Evolutionary conservation across 2,329 filamentous ascomycete genomes (phyloP).

Genomic region (Phaeophleospora eucalypticola): DNA sequence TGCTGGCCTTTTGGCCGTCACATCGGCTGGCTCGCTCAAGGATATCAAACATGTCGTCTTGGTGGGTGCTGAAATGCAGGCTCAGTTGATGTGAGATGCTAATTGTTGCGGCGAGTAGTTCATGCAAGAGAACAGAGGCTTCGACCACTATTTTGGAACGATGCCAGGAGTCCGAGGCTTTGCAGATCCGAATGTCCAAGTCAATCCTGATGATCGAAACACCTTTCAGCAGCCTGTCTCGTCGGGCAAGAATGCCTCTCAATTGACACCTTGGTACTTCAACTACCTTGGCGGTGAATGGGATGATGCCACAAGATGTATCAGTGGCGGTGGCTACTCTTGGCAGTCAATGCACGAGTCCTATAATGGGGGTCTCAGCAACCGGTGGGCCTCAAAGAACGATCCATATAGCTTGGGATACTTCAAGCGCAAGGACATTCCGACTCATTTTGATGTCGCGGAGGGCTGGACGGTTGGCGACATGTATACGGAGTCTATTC

Average conservation of each 20-base stretch:
- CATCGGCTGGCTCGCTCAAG: constrained; percentile 1
- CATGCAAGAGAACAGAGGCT: constrained; percentile 2
- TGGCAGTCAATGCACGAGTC: constrained; percentile 51
- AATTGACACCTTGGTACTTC: constrained; percentile 50
- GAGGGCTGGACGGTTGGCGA: constrained; percentile 54
- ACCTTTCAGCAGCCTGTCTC: constrained; percentile 3
- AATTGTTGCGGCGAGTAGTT: neutral
- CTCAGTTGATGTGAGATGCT: neutral
- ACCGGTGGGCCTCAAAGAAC: constrained; percentile 52
- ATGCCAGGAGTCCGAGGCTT: constrained; percentile 25
- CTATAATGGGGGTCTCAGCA: constrained; percentile 49
- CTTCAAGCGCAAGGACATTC: constrained; percentile 49
- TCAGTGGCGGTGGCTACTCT: constrained; percentile 49
- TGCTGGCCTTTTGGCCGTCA: neutral
- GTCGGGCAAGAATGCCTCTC: constrained; percentile 17
- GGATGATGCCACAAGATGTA: constrained; percentile 52
- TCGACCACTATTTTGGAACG: constrained; percentile 6
- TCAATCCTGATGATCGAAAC: constrained; percentile 14
- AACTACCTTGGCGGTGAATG: constrained; percentile 50
- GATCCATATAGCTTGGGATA: constrained; percentile 52
- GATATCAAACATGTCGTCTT: constrained; percentile 5
- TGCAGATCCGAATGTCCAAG: constrained; percentile 47
- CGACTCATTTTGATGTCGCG: constrained; percentile 53
- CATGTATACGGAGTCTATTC: constrained; percentile 53
- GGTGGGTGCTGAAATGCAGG: neutral